Conservation (phyloP, 1,284 basidiomycete species). For the Ustilago nuda region DNA sequence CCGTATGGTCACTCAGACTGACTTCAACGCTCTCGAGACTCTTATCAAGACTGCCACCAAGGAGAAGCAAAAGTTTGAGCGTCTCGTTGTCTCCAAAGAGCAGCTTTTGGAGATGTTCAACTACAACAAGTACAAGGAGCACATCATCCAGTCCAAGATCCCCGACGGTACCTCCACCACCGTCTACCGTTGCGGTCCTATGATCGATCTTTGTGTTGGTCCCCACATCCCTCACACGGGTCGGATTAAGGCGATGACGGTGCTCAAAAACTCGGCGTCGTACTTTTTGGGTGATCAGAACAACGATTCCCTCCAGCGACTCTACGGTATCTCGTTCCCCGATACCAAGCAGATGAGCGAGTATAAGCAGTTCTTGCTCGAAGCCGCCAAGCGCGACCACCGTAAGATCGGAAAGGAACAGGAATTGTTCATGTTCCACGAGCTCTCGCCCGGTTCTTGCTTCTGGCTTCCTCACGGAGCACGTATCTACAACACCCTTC, state of each 20-base stretch:
- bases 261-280: constrained; percentile 85
- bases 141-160: constrained; percentile 95
- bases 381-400: constrained; percentile 97
- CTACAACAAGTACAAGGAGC: constrained; percentile 99
- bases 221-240: constrained; percentile 98
- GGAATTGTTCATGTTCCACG: constrained; percentile 98
- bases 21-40: constrained; percentile 91
- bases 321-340: constrained; percentile 99
- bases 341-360: constrained; percentile 95
- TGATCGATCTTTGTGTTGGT: constrained; percentile 97
- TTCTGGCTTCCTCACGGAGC: constrained; percentile 99
- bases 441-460: constrained; percentile 90
- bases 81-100: constrained; percentile 92
- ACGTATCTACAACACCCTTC: constrained; percentile 93
- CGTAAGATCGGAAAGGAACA: constrained; percentile 79
- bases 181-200: constrained; percentile 97
- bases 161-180: constrained; percentile 97
- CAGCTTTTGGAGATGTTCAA: constrained; percentile 95
- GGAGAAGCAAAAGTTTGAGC: constrained; percentile 97
- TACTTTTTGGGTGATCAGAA: constrained; percentile 96
- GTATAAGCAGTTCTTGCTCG: constrained; percentile 94
- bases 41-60: constrained; percentile 88
- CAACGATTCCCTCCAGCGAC: constrained; percentile 94
- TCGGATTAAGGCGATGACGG: constrained; percentile 81
- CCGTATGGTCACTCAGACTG: constrained; percentile 72